Percentiles rank a stretch among this genome's conserved stretches.
These are phyloP conservation scores for Leccinum incarnatum DNA, from an alignment of 768 basidiomycete species.

Conservation along the genomic window DNA sequence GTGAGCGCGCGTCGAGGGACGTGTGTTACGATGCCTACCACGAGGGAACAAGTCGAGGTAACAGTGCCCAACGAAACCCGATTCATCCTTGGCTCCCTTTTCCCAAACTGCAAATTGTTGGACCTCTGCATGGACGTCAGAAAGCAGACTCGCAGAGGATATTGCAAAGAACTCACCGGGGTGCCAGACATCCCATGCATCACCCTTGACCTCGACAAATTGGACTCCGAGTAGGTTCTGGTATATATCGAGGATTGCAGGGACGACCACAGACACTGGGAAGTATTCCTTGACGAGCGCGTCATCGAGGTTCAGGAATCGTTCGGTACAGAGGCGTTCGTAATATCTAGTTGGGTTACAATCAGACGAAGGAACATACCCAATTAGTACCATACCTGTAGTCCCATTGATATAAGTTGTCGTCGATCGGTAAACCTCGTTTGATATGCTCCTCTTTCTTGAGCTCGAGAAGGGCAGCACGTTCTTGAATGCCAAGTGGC, in stretches of 20 bases:
- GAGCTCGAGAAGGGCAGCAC: constrained; percentile 60
- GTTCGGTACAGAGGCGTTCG: constrained; percentile 48
- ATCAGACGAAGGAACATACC: background rate
- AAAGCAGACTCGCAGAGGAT: background rate
- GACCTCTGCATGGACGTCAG: constrained; percentile 48
- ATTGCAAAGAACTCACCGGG: constrained; percentile 44
- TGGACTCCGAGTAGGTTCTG: constrained; percentile 73
- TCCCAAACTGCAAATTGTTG: constrained; percentile 84
- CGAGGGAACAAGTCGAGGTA: constrained; percentile 86
- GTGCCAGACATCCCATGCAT: constrained; percentile 72
- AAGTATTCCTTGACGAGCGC: constrained; percentile 83
- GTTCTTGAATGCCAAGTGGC: constrained; percentile 70
- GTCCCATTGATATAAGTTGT: constrained; percentile 81
- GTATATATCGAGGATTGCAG: constrained; percentile 76
- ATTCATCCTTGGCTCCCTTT: constrained; percentile 63
- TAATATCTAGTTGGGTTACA: constrained; percentile 18
- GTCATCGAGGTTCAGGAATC: constrained; percentile 65
- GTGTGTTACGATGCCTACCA: constrained; percentile 36
- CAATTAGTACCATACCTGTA: constrained; percentile 49
- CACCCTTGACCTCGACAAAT: constrained; percentile 52
- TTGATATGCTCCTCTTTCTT: constrained; percentile 67
- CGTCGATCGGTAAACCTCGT: constrained; percentile 42
- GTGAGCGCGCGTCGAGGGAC: background rate
- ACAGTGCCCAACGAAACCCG: constrained; percentile 77
- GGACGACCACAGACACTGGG: constrained; percentile 77